A percentile compares a stretch with the other conserved stretches of the same genome.
Evolutionary conservation across 306 rosid species (phyloP).

Genomic region (Arachis hypogaea): DNA sequence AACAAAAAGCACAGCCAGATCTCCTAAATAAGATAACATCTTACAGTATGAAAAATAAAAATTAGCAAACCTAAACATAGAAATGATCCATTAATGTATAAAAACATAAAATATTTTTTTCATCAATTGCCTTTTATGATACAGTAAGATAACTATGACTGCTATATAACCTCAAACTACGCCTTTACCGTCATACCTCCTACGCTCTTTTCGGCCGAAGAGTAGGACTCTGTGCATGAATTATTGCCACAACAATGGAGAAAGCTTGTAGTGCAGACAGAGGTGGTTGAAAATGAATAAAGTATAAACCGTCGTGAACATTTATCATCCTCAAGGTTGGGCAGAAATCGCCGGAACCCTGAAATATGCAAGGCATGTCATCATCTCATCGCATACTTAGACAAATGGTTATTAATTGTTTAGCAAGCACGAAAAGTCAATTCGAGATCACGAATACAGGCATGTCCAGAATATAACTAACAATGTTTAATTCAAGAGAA

Average conservation of each 20-base stretch:
- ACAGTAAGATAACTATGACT: constrained; percentile 49
- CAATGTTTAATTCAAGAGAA: constrained; percentile 7
- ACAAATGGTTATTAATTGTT: not conserved
- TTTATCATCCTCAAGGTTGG: constrained; percentile 83
- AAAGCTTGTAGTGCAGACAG: constrained; percentile 81
- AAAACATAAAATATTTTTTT: constrained; percentile 47
- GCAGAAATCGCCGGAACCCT: constrained; percentile 52
- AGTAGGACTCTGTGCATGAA: constrained; percentile 73
- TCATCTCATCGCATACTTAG: constrained; percentile 21
- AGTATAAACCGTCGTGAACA: constrained; percentile 74
- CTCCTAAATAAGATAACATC: constrained; percentile 51
- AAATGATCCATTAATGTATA: constrained; percentile 39
- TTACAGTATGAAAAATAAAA: constrained; percentile 28
- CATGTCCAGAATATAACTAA: constrained; percentile 15
- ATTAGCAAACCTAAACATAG: constrained; percentile 42
- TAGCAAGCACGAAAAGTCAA: constrained; percentile 5
- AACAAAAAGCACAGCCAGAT: constrained; percentile 39
- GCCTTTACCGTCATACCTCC: constrained; percentile 47
- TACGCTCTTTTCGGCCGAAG: constrained; percentile 60
- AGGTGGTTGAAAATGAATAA: constrained; percentile 65
- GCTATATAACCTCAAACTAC: constrained; percentile 45
- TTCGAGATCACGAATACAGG: not conserved
- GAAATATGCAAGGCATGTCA: constrained; percentile 38
- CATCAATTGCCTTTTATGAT: constrained; percentile 49
- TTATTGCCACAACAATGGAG: constrained; percentile 83